Conservation (phyloP, 257 asterid genomes). For the Solanum ossicruentum region DNA sequence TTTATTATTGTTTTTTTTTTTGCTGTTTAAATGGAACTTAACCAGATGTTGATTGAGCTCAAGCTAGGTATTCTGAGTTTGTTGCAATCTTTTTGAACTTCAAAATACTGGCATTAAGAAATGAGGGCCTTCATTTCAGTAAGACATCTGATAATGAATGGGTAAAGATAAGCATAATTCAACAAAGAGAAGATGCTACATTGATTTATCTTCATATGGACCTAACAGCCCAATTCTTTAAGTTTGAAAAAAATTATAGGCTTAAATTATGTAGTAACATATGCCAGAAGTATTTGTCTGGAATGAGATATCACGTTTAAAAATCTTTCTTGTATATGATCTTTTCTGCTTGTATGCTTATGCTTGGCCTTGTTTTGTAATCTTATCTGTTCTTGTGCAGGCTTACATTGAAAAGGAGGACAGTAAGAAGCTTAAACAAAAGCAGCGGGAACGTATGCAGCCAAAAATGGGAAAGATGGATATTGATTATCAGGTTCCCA, state of each 20-base stretch:
- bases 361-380: background rate
- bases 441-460: conserved; percentile 98
- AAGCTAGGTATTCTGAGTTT: background rate
- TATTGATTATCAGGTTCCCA: conserved; percentile 77
- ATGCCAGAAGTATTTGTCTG: background rate
- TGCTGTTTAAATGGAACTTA: background rate
- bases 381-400: conserved; percentile 22
- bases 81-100: background rate
- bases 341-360: background rate
- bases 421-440: conserved; percentile 88
- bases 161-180: background rate
- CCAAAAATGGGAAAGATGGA: conserved; percentile 99
- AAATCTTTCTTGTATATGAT: background rate
- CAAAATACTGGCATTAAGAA: background rate
- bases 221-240: background rate
- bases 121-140: background rate
- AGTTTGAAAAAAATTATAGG: background rate
- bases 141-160: background rate
- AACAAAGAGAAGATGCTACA: background rate
- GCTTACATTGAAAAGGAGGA: conserved; percentile 96
- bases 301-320: background rate
- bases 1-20: background rate
- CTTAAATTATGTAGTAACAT: background rate
- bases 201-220: background rate
- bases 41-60: background rate